Base-by-base conservation (phyloP, 805 yeast genomes). In the Candida broadrunensis region DNA sequence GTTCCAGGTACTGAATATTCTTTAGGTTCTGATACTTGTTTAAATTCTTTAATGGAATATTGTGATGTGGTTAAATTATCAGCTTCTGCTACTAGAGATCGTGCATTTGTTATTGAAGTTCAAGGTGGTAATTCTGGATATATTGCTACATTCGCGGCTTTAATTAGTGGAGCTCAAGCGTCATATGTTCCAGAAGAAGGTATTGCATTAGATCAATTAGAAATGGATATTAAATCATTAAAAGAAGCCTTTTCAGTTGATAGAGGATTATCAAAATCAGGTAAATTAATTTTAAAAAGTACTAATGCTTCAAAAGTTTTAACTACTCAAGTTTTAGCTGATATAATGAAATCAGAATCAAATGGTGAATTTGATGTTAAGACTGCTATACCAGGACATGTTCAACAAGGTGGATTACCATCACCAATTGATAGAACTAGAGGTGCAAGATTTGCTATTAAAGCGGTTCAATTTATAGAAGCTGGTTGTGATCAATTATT, bases 1-100 rank as follows among this genome's bases (percentile, higher is more conserved):
- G 98, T 93, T 37, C 99, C 99, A n/a, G 99, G 99, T 45, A 85
- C 98, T 2, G 97, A 93, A 65, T 89, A 89, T 65, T 89, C 97
- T 0, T 68, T 93, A 43, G 99, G 99, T 43, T 76, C 89, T 11
- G 99, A 93, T 62, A 93, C 99, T 9, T 95, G 99, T 72, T 72
- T 93, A 72, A 93, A 93, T 66, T 72, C 93, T 8, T 74, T 93
- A 55, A 88, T 89, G 47, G 81, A 85, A 43, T 93, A 93, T 72
- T 91, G 98, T 69, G 99, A 93, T 63, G 88, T 87, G 19, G 84
- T 93, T 50, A 90, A 93, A 69, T 97, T 88, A 70, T 80, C 89
- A 38, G 99, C 99, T 2, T 83, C 97, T 16, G 88, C 99, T 14
- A 80, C 97, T 2, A 81, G 99, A 71, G 85, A 88, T 55, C 78